Base-by-base conservation (phyloP, 129 eudicot genomes). In the Gnaphalium uliginosum region DNA sequence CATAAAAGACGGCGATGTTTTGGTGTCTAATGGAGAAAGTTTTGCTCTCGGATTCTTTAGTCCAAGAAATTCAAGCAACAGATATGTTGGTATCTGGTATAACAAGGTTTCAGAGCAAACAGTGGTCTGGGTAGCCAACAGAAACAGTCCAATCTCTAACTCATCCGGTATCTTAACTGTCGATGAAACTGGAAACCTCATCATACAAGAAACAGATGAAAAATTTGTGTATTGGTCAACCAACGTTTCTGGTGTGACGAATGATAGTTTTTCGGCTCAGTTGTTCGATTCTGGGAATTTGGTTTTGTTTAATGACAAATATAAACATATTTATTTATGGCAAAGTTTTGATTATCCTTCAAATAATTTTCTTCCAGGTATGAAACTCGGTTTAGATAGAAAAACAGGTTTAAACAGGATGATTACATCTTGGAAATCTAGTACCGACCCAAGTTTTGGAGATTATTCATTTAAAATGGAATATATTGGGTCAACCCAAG, bases 1-100 rank as follows among this genome's bases (percentile, higher is more conserved):
- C n/a, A 27, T 84, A 19, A 71, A 54, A 68, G 85, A 84, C 54
- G 81, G 83, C 13, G 83, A 85, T 25, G 0, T 71, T 18, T 58
- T 85, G 68, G 83, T 85, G 69, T 85, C 88, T 0, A 70, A 13
- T 30, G 82, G 79, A 4, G 79, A 67, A 65, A 69, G 7, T 8
- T 85, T 85, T 66, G 81, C 83, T 0, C 86, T 85, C 10, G 89
- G 86, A 15, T 85, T 85, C 75, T 86, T 83, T 65, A 82, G 83
- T 78, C 85, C 80, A 46, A 10, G 22, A 59, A 77, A 68, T 37
- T 62, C 85, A 25, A 77, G 39, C 77, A 83, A 78, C 69, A 75
- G 88, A 32, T 84, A 84, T 22, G 80, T 81, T 8, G 88, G 88
- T 59, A 84, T 84, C 3, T 84, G 88, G 88, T 84, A 81, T 15